phyloP scores from a whole-genome alignment of 805 yeast species.

The Blastobotrys mokoenaii region DNA sequence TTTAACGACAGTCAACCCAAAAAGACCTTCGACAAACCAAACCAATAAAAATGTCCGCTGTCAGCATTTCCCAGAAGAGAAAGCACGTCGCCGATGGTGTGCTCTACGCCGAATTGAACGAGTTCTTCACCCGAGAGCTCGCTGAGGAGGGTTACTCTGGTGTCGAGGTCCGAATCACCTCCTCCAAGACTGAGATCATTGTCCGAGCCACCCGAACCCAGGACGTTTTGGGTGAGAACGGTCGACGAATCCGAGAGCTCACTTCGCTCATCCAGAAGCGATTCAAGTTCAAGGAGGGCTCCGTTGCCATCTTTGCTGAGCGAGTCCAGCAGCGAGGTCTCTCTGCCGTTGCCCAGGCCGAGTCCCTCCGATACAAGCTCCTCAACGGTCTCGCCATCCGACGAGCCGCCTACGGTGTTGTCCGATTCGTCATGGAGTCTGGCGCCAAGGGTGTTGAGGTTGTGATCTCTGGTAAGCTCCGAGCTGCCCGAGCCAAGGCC shows the following conservation, averaged over 20 bases:
- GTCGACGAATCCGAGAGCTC: conserved; percentile 99
- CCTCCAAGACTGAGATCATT: conserved; percentile 95
- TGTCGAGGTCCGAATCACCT: conserved; percentile 98
- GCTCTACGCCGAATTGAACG: conserved; percentile 99
- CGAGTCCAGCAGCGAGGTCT: conserved; percentile 99
- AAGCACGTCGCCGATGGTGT: conserved; percentile 99
- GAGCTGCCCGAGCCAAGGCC: conserved; percentile 99
- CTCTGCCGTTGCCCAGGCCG: conserved; percentile 99
- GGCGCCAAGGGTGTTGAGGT: conserved; percentile 99
- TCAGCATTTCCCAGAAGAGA: conserved; percentile 88
- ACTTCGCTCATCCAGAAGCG: conserved; percentile 97
- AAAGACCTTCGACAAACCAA: background rate
- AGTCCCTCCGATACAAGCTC: conserved; percentile 95
- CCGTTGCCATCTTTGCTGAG: conserved; percentile 94
- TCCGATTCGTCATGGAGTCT: conserved; percentile 99
- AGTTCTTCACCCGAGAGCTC: conserved; percentile 99
- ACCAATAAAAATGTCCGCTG: conserved; percentile 2
- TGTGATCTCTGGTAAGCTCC: conserved; percentile 98
- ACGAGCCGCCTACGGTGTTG: conserved; percentile 99
- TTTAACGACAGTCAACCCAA: background rate
- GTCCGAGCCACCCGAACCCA: conserved; percentile 99
- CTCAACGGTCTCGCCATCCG: conserved; percentile 98
- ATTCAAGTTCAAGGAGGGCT: conserved; percentile 91
- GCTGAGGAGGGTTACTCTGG: conserved; percentile 99
- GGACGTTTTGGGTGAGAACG: conserved; percentile 98